These are phyloP conservation scores for Oemleria cerasiformis DNA, from an alignment of 306 rosid genomes.

Conservation along the genomic window DNA sequence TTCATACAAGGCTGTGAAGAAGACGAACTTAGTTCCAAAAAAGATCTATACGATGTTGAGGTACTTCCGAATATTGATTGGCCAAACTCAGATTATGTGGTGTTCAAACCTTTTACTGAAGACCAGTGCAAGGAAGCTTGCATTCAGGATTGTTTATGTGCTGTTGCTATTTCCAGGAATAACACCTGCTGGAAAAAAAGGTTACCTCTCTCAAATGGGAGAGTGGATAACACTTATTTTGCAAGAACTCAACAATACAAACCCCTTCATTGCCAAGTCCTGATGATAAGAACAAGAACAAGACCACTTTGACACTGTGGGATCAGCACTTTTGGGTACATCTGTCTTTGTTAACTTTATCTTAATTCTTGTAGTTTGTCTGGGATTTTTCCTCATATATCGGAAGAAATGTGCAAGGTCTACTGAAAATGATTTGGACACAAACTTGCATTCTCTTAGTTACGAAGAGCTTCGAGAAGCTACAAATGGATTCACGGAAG, in stretches of 20 bases:
- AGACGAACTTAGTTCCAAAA: no score
- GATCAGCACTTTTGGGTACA: constrained; percentile 10
- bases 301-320: not conserved
- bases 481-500: constrained; percentile 32
- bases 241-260: not conserved
- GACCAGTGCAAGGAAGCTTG: no score
- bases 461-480: constrained; percentile 29
- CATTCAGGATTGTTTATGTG: no score
- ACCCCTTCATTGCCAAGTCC: no score
- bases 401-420: not conserved
- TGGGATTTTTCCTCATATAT: constrained; percentile 1
- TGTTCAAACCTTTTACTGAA: no score
- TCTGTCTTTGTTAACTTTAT: constrained; percentile 25
- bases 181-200: constrained; percentile 42
- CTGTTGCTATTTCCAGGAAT: not conserved
- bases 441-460: constrained; percentile 9
- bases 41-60: no score
- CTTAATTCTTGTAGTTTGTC: constrained; percentile 10
- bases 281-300: not conserved
- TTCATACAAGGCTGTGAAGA: no score
- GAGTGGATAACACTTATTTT: not conserved
- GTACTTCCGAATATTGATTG: no score
- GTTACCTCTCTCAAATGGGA: constrained; percentile 44
- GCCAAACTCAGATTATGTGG: no score
- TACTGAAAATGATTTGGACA: not conserved